Evolutionary conservation across 805 yeast species (phyloP).

Genomic region (Grigorovia yakushimaensis): DNA sequence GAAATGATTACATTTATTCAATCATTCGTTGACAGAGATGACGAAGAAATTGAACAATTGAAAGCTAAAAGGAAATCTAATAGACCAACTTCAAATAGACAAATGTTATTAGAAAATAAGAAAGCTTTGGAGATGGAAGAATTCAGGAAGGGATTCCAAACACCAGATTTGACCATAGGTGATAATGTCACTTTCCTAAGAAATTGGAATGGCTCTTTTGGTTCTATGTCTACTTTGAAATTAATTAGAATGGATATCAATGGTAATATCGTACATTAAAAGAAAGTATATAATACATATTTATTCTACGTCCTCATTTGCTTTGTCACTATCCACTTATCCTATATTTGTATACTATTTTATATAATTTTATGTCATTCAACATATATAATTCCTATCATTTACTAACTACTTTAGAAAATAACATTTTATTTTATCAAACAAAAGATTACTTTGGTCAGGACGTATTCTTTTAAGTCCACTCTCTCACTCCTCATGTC

Average conservation of each 20-base stretch:
- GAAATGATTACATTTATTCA: constrained; percentile 56
- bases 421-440: too few species aligned
- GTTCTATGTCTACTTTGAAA: constrained; percentile 60
- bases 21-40: constrained; percentile 57
- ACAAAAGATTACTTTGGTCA: too few species aligned
- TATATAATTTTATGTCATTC: background rate
- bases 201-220: constrained; percentile 75
- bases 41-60: constrained; percentile 61
- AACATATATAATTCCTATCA: too few species aligned
- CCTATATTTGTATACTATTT: background rate
- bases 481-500: background rate
- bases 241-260: constrained; percentile 30
- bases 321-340: background rate
- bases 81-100: constrained; percentile 69
- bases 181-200: constrained; percentile 51
- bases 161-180: constrained; percentile 62
- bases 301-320: too few species aligned
- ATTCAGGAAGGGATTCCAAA: constrained; percentile 55
- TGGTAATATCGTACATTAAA: constrained; percentile 18
- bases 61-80: constrained; percentile 68
- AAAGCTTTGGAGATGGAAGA: constrained; percentile 52
- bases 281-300: too few species aligned
- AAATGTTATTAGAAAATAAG: constrained; percentile 53
- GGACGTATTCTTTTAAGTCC: too few species aligned
- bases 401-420: background rate